Conservation (phyloP, 2,329 filamentous ascomycete genomes). For the Xylaria sp. region DNA sequence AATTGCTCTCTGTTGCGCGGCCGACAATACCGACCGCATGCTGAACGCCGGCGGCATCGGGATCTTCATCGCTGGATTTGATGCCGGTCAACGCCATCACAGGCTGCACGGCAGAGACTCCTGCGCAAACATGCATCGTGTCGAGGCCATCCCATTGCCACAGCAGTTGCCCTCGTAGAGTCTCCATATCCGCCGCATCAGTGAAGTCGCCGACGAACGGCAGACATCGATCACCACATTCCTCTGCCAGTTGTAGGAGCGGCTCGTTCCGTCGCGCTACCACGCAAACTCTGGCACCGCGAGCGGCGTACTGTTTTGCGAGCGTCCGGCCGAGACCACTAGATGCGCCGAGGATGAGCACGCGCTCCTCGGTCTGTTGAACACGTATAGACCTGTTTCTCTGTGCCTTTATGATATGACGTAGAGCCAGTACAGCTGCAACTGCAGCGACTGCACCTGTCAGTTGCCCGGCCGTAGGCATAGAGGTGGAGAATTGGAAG, state of each 20-base stretch:
- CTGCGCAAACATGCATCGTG: conserved; percentile 49
- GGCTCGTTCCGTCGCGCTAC: conserved; percentile 48
- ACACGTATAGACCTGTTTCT: conserved; percentile 30
- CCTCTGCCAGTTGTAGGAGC: conserved; percentile 43
- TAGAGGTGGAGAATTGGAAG: neutral
- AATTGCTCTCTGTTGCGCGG: conserved; percentile 47
- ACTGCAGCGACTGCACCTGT: conserved; percentile 31
- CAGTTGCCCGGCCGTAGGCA: conserved; percentile 20
- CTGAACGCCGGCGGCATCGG: conserved; percentile 41
- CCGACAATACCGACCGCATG: conserved; percentile 42
- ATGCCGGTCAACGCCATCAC: conserved; percentile 47
- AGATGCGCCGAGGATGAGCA: conserved; percentile 51
- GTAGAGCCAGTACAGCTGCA: conserved; percentile 34
- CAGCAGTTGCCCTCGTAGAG: conserved; percentile 43
- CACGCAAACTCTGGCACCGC: conserved; percentile 47
- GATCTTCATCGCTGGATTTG: conserved; percentile 33
- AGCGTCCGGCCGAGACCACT: conserved; percentile 50
- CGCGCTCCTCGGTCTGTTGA: conserved; percentile 44
- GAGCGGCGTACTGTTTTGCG: conserved; percentile 47
- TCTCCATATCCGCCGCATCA: conserved; percentile 45
- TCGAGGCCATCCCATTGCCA: conserved; percentile 49
- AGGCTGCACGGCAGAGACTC: conserved; percentile 51
- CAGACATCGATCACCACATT: conserved; percentile 47
- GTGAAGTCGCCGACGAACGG: conserved; percentile 47
- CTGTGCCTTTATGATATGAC: conserved; percentile 19